Evolutionary conservation across 495 filamentous ascomycete species (phyloP), one percentile per base, ranked within the genome.

Genomic region (Echria macrotheca): DNA sequence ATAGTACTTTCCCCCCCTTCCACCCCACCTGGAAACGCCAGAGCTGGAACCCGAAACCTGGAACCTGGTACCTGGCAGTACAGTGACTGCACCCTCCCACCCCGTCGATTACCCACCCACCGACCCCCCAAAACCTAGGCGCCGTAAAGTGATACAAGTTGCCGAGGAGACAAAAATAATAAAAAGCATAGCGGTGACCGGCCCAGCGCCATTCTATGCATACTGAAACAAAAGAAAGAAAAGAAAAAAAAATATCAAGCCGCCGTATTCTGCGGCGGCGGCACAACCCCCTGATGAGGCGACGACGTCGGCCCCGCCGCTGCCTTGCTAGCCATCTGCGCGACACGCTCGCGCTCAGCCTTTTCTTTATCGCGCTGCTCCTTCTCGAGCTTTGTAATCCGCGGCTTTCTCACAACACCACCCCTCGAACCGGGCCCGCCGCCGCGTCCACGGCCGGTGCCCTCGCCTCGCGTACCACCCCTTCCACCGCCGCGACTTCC

Each of bases 311-410:
- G 38, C 1, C 38, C 38, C 12, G 38, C 38, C 17, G 6, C 38
- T 6, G 21, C 38, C 12, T 47, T 36, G 47, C 37, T 33, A 4
- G 56, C 45, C 47, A 64, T 35, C 58, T 55, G 52, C 14, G 57
- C 63, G 4, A 63, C 21, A 56, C 52, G 56, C 48, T 74, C 71
- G 25, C 70, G 60, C 41, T 74, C 71, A 2, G 67, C 70, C 71
- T 76, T 73, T 63, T 78, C 71, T 5, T 65, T 65, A 56, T 89
- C 85, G 46, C 81, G 71, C 57, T 85, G 80, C 37, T 78, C 72
- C 66, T 89, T 90, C 66, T 94, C 82, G 24, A 86, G 81, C 66
- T 95, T 96, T 24, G 83, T 86, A 47, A 85, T 80, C 10, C 91
- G 77, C 11, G 86, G 84, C 55, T 93, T 94, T 49, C 91, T 74